Evolutionary conservation across 768 basidiomycete species (phyloP).

Genomic region (Boletellus ananiceps): DNA sequence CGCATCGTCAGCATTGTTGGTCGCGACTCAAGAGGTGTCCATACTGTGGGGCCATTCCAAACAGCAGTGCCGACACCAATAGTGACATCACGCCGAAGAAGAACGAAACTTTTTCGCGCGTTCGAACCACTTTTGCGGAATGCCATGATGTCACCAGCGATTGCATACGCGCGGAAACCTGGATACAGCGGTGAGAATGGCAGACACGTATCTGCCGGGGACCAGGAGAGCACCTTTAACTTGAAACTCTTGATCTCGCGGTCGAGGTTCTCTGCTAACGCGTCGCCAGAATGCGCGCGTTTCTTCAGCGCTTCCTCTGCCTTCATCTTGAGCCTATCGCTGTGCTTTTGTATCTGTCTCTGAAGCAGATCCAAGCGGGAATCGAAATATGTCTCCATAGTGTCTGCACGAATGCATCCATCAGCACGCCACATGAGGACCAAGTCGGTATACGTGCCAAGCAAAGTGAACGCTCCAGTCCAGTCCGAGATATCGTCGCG

Average conservation of each 20-base stretch:
- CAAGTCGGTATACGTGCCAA: constrained; percentile 49
- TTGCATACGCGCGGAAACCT: constrained; percentile 81
- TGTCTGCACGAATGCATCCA: constrained; percentile 50
- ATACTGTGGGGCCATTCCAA: constrained; percentile 84
- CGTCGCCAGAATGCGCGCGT: constrained; percentile 50
- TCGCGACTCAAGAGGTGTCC: constrained; percentile 19
- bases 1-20: constrained; percentile 8
- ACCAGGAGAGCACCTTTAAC: constrained; percentile 55
- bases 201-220: not conserved
- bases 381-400: constrained; percentile 93
- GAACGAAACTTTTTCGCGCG: constrained; percentile 84
- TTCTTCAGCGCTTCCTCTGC: constrained; percentile 81
- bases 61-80: constrained; percentile 77
- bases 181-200: constrained; percentile 9
- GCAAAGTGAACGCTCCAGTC: constrained; percentile 78
- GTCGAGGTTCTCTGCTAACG: constrained; percentile 73
- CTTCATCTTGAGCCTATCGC: constrained; percentile 73
- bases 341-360: constrained; percentile 81
- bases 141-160: constrained; percentile 84
- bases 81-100: constrained; percentile 92
- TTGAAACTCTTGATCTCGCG: constrained; percentile 84
- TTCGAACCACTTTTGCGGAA: constrained; percentile 81
- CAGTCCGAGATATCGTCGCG: constrained; percentile 74
- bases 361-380: constrained; percentile 81
- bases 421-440: not conserved